Evolutionary conservation across 306 rosid species (phyloP), one percentile per base, ranked within the genome.

Genomic region (Coriaria nepalensis): DNA sequence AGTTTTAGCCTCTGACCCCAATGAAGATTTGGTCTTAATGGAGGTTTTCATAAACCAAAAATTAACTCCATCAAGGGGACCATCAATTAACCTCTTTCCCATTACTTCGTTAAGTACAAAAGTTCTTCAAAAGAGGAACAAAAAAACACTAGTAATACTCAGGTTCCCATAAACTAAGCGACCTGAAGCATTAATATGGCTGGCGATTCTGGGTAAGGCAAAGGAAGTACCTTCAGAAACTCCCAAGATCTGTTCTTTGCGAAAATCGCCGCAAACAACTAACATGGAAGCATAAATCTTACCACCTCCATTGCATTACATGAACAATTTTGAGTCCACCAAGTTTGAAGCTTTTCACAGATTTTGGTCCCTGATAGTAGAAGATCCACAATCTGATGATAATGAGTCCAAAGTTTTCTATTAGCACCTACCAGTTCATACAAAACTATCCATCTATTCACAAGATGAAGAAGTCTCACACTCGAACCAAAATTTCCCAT

Each of bases 351-450:
- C 58, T 43, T 56, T 50, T 64, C 57, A 64, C 10, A 56, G 10
- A 49, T 11, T 13, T 13, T 32, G 15, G 37, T n/a, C 42, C 52
- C 56, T 55, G 47, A 64, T 64, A 49, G 40, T 44, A 47, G 57
- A 49, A 49, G 20, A 49, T 43, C 57, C 57, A 56, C 62, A 63
- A 46, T 56, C 57, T 49, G 69, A 56, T 43, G 58, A 43, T 47
- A 63, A 48, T 13, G 63, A 56, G 57, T 49, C 63, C 69, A 56
- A 44, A 41, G 29, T 20, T 20, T 56, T 36, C 13, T 45, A 64
- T 55, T 56, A 56, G 66, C 38, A 56, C 12, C 38, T 2, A 36
- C 33, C 9, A 56, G 29, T 20, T 20, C 3, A 43, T 44, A 56
- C 53, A 37, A 55, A 49, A 10, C 46, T 43, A 43, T 4, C 37